Percentiles rank a stretch among this genome's conserved stretches.
phyloP scores from a whole-genome alignment of 805 yeast genomes.

The Monosporozyma servazzii region DNA sequence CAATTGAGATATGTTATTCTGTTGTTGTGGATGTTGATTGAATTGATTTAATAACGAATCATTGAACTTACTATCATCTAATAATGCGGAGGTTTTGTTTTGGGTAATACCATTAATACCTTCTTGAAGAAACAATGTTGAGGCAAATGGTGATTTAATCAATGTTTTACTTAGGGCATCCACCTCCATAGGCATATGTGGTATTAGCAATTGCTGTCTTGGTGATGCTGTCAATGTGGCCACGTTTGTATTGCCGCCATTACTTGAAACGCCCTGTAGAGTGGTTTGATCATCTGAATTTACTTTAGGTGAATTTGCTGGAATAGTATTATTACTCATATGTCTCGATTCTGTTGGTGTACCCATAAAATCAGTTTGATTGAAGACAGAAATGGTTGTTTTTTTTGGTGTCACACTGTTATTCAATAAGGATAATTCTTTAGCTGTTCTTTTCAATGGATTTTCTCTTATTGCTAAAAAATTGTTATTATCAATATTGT shows the following conservation, averaged over 20 bases:
- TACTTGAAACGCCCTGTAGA: not conserved
- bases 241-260: too few relatives aligned
- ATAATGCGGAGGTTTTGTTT: not conserved
- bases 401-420: not conserved
- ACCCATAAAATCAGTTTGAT: not conserved
- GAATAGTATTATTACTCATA: not conserved
- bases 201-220: constrained; percentile 2
- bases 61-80: not conserved
- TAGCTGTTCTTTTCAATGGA: not conserved
- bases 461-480: not conserved
- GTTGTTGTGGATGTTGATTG: not conserved
- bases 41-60: not conserved
- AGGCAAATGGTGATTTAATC: constrained; percentile 4
- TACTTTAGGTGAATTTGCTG: not conserved
- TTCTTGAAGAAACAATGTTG: constrained; percentile 1
- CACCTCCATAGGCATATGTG: not conserved
- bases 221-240: not conserved
- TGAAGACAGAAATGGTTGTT: not conserved
- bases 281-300: not conserved
- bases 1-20: constrained; percentile 3
- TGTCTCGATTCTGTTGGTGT: not conserved
- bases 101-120: not conserved
- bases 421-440: not conserved
- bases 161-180: not conserved
- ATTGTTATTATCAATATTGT: not conserved